Conservation (phyloP, 2,329 filamentous ascomycete species). For the Diaporthe destruens region DNA sequence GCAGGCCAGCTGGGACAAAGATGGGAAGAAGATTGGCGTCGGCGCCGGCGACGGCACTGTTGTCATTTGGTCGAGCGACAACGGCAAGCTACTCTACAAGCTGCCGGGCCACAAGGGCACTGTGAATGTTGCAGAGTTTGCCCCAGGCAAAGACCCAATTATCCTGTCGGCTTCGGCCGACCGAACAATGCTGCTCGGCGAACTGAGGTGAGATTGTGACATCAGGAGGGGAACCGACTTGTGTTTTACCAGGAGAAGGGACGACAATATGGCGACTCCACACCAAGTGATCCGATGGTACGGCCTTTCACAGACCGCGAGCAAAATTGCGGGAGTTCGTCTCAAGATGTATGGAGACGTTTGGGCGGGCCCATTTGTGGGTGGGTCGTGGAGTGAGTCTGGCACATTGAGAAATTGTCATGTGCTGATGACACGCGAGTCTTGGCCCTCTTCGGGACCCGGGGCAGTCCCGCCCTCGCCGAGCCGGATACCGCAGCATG, state of each 20-base stretch:
- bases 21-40: slow-evolving; percentile 87
- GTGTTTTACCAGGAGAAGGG: not conserved
- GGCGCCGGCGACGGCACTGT: slow-evolving; percentile 92
- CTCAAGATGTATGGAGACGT: slow-evolving; percentile 28
- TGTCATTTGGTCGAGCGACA: slow-evolving; percentile 89
- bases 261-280: not conserved
- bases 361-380: slow-evolving; percentile 12
- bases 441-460: not conserved
- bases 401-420: slow-evolving; percentile 9
- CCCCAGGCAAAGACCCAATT: slow-evolving; percentile 85
- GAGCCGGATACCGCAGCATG: slow-evolving; percentile 7
- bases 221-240: slow-evolving; percentile 1
- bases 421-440: slow-evolving; percentile 23
- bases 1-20: slow-evolving; percentile 88
- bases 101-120: slow-evolving; percentile 94
- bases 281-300: not conserved
- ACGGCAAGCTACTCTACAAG: slow-evolving; percentile 93
- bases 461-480: slow-evolving; percentile 2
- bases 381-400: slow-evolving; percentile 18
- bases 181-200: slow-evolving; percentile 84
- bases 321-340: slow-evolving; percentile 16
- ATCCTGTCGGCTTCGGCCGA: slow-evolving; percentile 92
- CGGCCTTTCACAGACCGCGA: not conserved
- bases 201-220: slow-evolving; percentile 72
- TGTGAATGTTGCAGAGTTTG: slow-evolving; percentile 94